Evolutionary conservation across 2,329 filamentous ascomycete genomes (phyloP).

Genomic region (Colletotrichum eremochloae): DNA sequence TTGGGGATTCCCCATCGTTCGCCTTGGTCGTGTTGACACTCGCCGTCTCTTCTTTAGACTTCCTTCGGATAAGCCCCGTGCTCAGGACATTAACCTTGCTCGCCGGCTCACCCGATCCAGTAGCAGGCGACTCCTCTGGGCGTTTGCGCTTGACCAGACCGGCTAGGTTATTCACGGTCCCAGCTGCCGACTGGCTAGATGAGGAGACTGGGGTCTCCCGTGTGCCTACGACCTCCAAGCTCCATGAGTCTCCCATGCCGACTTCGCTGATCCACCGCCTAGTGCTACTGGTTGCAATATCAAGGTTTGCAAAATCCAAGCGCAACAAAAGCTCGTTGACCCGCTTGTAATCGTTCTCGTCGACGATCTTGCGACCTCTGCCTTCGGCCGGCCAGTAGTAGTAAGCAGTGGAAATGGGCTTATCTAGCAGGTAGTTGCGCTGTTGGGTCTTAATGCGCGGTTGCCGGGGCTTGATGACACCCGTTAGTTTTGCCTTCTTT

Average conservation of each 20-base stretch:
- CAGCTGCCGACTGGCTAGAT: slow-evolving; percentile 31
- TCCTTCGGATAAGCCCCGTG: slow-evolving; percentile 67
- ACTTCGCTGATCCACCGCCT: slow-evolving; percentile 79
- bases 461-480: slow-evolving; percentile 72
- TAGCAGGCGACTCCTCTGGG: slow-evolving; percentile 44
- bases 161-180: slow-evolving; percentile 61
- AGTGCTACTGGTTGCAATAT: slow-evolving; percentile 74
- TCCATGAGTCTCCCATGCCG: slow-evolving; percentile 66
- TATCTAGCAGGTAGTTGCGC: slow-evolving; percentile 63
- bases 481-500: slow-evolving; percentile 65
- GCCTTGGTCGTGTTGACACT: slow-evolving; percentile 36
- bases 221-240: slow-evolving; percentile 62
- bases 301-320: slow-evolving; percentile 78
- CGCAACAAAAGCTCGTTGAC: slow-evolving; percentile 78
- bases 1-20: not conserved
- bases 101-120: slow-evolving; percentile 22
- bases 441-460: slow-evolving; percentile 74
- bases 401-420: slow-evolving; percentile 68
- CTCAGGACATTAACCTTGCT: slow-evolving; percentile 61
- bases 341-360: slow-evolving; percentile 75
- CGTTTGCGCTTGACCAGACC: slow-evolving; percentile 64
- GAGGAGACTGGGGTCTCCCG: slow-evolving; percentile 46
- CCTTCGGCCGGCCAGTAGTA: slow-evolving; percentile 75
- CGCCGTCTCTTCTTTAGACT: slow-evolving; percentile 59
- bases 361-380: slow-evolving; percentile 73